Percentiles rank a stretch among this genome's conserved stretches.
Conservation (phyloP, 2,329 filamentous ascomycete genomes). For the Aspergillus nomiae region DNA sequence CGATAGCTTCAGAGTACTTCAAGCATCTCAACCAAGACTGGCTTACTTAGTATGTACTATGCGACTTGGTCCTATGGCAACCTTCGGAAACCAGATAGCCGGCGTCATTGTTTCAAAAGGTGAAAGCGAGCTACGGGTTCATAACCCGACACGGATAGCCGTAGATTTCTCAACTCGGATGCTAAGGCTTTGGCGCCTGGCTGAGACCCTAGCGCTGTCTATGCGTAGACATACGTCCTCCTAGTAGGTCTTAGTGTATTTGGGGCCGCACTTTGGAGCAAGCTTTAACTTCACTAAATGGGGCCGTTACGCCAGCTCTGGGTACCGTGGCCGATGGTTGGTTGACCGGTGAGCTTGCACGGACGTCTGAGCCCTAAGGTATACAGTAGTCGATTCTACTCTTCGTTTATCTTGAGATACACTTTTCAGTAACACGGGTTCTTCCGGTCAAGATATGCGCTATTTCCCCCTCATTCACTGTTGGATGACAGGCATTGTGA, state of each 20-base stretch:
- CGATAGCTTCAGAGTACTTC: background rate
- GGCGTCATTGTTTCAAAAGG: background rate
- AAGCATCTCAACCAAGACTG: background rate
- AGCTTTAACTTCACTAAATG: background rate
- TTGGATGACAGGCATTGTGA: background rate
- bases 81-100: background rate
- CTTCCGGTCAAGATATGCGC: background rate
- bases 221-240: background rate
- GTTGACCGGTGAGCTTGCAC: background rate
- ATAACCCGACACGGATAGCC: background rate
- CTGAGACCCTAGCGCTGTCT: constrained; percentile 3
- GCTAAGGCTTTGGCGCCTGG: background rate
- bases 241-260: background rate
- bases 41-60: background rate
- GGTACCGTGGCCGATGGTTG: background rate
- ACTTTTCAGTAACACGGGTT: background rate
- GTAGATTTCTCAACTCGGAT: background rate
- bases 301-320: background rate
- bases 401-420: background rate
- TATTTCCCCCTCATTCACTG: background rate
- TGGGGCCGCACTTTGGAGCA: background rate
- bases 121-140: background rate
- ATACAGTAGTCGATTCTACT: background rate
- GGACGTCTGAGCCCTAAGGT: background rate
- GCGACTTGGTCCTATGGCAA: background rate